Percentiles rank a stretch among this genome's conserved stretches.
phyloP scores from a whole-genome alignment of 169 alveolate genomes.

The Besnoitia besnoiti region DNA sequence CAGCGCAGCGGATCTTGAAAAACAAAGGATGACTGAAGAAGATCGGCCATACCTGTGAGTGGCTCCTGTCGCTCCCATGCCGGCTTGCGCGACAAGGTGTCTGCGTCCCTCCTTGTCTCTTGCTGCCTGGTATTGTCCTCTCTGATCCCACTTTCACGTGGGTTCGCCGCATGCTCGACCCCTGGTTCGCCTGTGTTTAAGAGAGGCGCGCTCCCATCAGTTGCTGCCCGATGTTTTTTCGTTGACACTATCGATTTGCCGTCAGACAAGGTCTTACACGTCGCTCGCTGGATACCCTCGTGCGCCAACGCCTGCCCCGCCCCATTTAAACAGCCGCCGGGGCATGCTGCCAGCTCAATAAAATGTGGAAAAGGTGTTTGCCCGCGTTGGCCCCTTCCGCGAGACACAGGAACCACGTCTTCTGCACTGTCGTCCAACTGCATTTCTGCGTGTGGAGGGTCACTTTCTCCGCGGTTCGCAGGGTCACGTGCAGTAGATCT shows the following conservation, averaged over 20 bases:
- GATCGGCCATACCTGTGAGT: not conserved
- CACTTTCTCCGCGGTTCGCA: not conserved
- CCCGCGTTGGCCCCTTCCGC: not conserved
- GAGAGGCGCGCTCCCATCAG: not conserved
- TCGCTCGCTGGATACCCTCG: not conserved
- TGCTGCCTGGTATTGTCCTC: not conserved
- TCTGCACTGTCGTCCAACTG: not conserved
- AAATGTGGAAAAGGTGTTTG: constrained; percentile 71
- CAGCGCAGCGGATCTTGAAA: not conserved
- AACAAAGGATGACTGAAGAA: not conserved
- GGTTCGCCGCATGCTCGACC: not conserved
- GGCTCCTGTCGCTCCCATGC: not conserved
- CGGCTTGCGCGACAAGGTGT: not conserved
- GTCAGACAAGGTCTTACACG: not conserved
- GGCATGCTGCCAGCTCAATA: constrained; percentile 93
- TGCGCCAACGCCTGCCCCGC: constrained; percentile 82
- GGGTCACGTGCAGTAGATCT: not conserved
- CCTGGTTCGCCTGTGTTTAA: not conserved
- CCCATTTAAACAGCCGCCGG: constrained; percentile 93
- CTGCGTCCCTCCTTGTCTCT: not conserved
- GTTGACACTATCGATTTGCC: not conserved
- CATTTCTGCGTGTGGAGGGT: constrained; percentile 11
- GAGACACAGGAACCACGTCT: not conserved
- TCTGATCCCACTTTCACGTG: not conserved
- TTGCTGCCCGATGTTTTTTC: not conserved